Evolutionary conservation across 2,329 filamentous ascomycete species (phyloP).

Genomic region (Apiospora sp.): DNA sequence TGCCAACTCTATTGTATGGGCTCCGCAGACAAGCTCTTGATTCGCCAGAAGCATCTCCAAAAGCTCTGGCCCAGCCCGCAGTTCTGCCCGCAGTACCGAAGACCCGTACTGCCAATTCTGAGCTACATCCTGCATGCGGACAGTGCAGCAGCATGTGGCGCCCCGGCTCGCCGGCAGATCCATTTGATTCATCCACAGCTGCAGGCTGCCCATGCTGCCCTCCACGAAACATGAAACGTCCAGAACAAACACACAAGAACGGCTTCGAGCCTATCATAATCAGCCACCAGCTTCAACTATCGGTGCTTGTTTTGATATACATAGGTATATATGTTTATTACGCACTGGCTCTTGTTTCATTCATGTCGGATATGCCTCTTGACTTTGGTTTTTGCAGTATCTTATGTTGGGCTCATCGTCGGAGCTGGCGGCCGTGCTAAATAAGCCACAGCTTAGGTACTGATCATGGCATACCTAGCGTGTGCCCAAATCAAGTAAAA

Average conservation of each 20-base stretch:
- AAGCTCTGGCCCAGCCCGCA: constrained; percentile 9
- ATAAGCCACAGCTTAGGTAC: neutral
- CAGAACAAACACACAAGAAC: neutral
- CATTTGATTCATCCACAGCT: neutral
- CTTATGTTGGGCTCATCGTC: neutral
- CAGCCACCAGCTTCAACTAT: neutral
- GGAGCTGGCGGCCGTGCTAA: neutral
- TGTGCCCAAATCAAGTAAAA: neutral
- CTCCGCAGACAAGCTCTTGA: neutral
- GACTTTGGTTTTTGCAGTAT: neutral
- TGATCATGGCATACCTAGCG: neutral
- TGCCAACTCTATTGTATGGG: neutral
- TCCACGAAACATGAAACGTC: neutral
- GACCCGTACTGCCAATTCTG: neutral
- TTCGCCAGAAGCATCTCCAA: neutral
- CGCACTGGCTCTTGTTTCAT: neutral
- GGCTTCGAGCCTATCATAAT: neutral
- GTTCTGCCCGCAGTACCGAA: neutral
- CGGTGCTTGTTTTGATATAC: neutral
- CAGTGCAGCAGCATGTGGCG: constrained; percentile 9
- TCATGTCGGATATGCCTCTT: neutral
- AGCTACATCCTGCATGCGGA: neutral
- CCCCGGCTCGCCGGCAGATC: neutral
- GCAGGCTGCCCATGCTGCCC: neutral
- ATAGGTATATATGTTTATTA: neutral